Base-by-base conservation (phyloP, 768 basidiomycete species). In the Leccinum boreale region DNA sequence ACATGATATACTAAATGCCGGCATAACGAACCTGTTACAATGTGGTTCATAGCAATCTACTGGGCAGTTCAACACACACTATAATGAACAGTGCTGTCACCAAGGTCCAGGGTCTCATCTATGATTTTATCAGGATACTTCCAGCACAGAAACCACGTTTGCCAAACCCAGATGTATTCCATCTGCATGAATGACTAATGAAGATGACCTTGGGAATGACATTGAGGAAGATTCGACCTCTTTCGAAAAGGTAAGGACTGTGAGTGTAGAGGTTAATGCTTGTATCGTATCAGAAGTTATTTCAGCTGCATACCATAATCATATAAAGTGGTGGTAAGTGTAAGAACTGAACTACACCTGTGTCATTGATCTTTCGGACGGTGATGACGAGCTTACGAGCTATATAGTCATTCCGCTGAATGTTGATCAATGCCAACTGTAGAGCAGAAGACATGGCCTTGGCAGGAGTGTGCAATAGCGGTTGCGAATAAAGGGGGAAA, bases 1-100 rank as follows among this genome's bases (percentile, higher is more conserved):
- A 65, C 63, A 39, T n/a, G 21, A 51, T 28, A 6, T 11, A 12
- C 9, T 48, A 58, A 21, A 58, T 57, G 12, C 64, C 59, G 6
- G 14, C 23, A 23, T 65, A 65, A 19, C 64, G 64, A 19, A 50
- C 26, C 64, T 65, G 31, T 23, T 9, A 19, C 6, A 3, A 21
- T 0, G 35, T 19, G 39, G 21, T 29, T n/a, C 24, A 14, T 1
- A 10, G 6, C 3, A 9, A 26, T 21, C 26, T 28, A 2, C 26
- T 14, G 19, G 15, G 5, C 12, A 48, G 28, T 21, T 26, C 23
- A 11, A 28, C 11, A 29, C 17, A 2, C 7, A 46, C 45, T 6
- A 49, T 15, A 14, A 29, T 11, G 17, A 48, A 48, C 1, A 26
- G 23, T 7, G 26, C 15, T 26, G 47, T 28, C 9, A 48, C 47